Conservation (phyloP, 2,329 filamentous ascomycete species). For the Metarhizium humberi region DNA sequence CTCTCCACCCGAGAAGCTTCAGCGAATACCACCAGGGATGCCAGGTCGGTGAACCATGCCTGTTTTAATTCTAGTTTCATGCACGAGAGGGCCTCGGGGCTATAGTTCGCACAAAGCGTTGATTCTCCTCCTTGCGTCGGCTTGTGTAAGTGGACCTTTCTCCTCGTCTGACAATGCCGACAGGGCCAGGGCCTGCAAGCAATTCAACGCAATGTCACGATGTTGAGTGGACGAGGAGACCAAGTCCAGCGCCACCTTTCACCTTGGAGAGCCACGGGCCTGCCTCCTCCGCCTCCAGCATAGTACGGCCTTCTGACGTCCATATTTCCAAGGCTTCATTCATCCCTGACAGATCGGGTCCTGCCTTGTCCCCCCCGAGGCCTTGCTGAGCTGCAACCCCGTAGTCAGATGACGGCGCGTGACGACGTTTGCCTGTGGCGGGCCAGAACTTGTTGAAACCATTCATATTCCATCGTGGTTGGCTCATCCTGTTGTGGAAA, state of each 20-base stretch:
- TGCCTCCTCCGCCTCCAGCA: not conserved
- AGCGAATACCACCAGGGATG: not conserved
- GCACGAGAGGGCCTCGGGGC: not conserved
- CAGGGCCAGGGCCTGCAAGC: too few relatives aligned
- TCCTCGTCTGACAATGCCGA: not conserved
- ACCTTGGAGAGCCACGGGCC: not conserved
- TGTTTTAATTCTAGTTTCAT: not conserved
- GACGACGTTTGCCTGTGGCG: not conserved
- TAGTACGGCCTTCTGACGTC: not conserved
- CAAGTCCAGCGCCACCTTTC: not conserved
- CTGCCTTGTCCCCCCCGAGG: not conserved
- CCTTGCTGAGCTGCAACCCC: not conserved
- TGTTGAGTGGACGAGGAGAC: not conserved
- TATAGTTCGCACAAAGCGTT: not conserved
- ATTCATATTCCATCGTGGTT: not conserved
- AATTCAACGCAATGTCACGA: not conserved
- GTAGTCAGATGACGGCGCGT: not conserved
- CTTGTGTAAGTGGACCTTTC: not conserved
- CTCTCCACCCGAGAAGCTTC: not conserved
- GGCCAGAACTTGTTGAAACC: not conserved
- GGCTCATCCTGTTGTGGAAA: not conserved
- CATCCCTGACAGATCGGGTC: not conserved
- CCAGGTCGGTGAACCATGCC: not conserved
- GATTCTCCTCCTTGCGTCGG: too few relatives aligned
- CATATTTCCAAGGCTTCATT: not conserved